Base-by-base conservation (phyloP, 208 protist genomes). In the Trypanosoma avium region DNA sequence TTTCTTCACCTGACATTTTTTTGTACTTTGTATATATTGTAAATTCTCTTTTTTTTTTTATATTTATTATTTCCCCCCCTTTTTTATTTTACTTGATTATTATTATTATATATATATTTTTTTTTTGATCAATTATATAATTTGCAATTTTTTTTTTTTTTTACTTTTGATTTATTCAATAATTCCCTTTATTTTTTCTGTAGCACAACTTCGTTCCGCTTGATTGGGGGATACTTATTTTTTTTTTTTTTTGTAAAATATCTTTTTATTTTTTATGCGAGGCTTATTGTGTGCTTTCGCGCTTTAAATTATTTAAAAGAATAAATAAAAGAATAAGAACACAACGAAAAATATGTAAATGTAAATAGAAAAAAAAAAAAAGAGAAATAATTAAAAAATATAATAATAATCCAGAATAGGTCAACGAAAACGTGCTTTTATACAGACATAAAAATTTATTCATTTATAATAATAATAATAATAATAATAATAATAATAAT, bases 1-100 rank as follows among this genome's bases (percentile, higher is more conserved):
- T 88, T 32, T 87, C 77, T 17, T 89, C 45, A 12, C 19, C 75
- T 6, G 73, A 68, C 27, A 80, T 78, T 60, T 6, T 63, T 29
- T 5, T 21, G n/a, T n/a, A n/a, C n/a, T 61, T 77, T 33, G 24
- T 30, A 52, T 38, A 17, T 29, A 5, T 57, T 13, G 19, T 54
- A 40, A 12, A 22, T 46, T 43, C 26, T 4, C 24, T 32, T 49
- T 24, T 9, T 57, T 36, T 67, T 46, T 45, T 35, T 52, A 26
- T 72, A 38, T 61, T 50, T 76, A 55, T 49, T 61, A n/a, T n/a
- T n/a, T n/a, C n/a, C n/a, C n/a, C 47, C n/a, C 61, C 29, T 64
- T 47, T 61, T 17, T 58, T 42, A 29, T 26, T 42, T 35, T 29
- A 24, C 21, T 35, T 56, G 7, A 26, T 5, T 40, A 42, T 35